phyloP scores from a whole-genome alignment of 176 grass and related monocot species.

The Pharus latifolius region DNA sequence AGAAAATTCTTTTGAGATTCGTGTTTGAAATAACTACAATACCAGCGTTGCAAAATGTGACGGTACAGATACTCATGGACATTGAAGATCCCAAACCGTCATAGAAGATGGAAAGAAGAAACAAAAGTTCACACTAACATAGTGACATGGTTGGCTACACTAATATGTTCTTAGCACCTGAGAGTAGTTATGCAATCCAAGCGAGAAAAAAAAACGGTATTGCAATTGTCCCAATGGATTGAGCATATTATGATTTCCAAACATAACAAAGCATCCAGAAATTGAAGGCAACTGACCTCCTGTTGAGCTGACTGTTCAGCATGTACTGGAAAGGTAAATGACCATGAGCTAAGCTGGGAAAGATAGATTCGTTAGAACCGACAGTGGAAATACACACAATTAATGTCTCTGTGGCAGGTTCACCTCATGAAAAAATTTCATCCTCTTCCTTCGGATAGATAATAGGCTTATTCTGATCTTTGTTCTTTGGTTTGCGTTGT shows the following conservation, averaged over 20 bases:
- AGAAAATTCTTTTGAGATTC: not conserved
- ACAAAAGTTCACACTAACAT: not conserved
- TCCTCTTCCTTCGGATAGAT: constrained; percentile 84
- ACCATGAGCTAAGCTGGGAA: constrained; percentile 69
- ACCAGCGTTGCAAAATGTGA: not conserved
- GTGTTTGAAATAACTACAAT: not conserved
- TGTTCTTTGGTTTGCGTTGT: constrained; percentile 33
- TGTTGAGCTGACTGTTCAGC: constrained; percentile 42
- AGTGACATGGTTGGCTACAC: not conserved
- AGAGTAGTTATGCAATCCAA: not conserved
- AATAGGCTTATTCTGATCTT: constrained; percentile 39
- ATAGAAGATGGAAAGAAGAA: not conserved
- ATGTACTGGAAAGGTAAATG: constrained; percentile 59
- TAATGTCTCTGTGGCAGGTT: not conserved
- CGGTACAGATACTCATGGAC: not conserved
- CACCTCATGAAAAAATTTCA: constrained; percentile 82
- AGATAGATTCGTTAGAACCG: constrained; percentile 20
- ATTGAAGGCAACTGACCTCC: constrained; percentile 40
- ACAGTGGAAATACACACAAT: not conserved
- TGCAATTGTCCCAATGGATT: too few relatives aligned
- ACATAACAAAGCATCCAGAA: not conserved
- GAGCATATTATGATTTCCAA: not conserved
- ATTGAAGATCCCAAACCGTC: not conserved
- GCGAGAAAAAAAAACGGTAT: not conserved
- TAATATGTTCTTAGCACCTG: not conserved